phyloP scores from a whole-genome alignment of 176 grass and related monocot species.

The Alopecurus myosuroides region DNA sequence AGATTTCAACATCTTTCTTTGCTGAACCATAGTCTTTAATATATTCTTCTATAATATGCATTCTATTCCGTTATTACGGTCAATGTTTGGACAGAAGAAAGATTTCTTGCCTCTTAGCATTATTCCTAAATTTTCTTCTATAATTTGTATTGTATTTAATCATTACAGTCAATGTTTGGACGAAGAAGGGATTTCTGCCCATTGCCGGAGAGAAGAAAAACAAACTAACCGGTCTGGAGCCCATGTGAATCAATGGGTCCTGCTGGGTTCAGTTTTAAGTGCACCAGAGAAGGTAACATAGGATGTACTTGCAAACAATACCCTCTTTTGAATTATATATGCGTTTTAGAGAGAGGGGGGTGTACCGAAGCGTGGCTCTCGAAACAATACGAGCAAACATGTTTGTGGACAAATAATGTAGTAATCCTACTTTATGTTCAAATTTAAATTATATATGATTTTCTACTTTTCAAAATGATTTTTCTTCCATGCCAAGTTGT shows the following conservation, averaged over 20 bases:
- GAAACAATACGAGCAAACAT: not conserved
- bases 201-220: not conserved
- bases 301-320: not conserved
- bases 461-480: slow-evolving; percentile 3
- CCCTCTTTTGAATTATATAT: not conserved
- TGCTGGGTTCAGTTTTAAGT: slow-evolving; percentile 30
- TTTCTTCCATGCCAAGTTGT: not conserved
- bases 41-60: not conserved
- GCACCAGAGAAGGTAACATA: slow-evolving; percentile 38
- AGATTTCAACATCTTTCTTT: not conserved
- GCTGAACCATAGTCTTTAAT: too few relatives aligned
- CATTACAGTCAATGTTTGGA: slow-evolving; percentile 13
- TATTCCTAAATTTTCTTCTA: slow-evolving; percentile 3
- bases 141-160: not conserved
- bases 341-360: too few relatives aligned
- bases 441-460: not conserved
- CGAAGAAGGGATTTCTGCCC: not conserved
- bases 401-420: not conserved
- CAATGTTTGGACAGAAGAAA: not conserved
- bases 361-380: too few relatives aligned
- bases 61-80: not conserved
- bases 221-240: not conserved
- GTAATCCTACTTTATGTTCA: not conserved
- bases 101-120: not conserved
- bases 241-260: slow-evolving; percentile 14